Evolutionary conservation across 768 basidiomycete genomes (phyloP).

Genomic region (Termitomyces sp.): DNA sequence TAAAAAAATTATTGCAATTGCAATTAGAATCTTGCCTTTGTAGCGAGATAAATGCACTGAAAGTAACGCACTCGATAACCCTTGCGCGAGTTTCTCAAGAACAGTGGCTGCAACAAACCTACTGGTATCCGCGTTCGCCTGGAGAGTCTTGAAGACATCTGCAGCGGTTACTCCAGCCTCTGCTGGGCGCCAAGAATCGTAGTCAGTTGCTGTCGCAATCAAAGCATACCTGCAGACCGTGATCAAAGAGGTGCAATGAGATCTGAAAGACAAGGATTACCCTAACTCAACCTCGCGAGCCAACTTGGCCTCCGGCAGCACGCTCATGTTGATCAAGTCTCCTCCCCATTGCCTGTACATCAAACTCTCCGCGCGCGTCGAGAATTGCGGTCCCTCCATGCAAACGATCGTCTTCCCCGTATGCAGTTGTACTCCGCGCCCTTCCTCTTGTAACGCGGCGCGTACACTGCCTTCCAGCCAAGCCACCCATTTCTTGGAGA

Average conservation of each 20-base stretch:
- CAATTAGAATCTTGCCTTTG: neutral
- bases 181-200: constrained; percentile 89
- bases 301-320: constrained; percentile 94
- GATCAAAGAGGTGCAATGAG: neutral
- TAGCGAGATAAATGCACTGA: neutral
- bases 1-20: neutral
- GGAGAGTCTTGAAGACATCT: constrained; percentile 87
- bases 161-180: constrained; percentile 83
- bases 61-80: neutral
- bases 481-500: constrained; percentile 56
- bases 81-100: constrained; percentile 52
- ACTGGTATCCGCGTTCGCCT: constrained; percentile 82
- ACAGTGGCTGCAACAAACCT: constrained; percentile 70
- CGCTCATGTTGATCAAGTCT: constrained; percentile 97
- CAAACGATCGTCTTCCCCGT: constrained; percentile 85
- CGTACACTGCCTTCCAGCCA: constrained; percentile 68
- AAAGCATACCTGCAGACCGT: constrained; percentile 71
- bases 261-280: constrained; percentile 36
- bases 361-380: constrained; percentile 92
- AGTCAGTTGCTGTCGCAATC: constrained; percentile 89
- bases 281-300: constrained; percentile 93
- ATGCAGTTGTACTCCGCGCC: constrained; percentile 65
- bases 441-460: constrained; percentile 57
- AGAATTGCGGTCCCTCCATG: constrained; percentile 98
- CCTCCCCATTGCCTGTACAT: constrained; percentile 95